Evolutionary conservation across 371 early-diverging fungal species (phyloP).

Genomic region (Syncephalastrum contaminatum): DNA sequence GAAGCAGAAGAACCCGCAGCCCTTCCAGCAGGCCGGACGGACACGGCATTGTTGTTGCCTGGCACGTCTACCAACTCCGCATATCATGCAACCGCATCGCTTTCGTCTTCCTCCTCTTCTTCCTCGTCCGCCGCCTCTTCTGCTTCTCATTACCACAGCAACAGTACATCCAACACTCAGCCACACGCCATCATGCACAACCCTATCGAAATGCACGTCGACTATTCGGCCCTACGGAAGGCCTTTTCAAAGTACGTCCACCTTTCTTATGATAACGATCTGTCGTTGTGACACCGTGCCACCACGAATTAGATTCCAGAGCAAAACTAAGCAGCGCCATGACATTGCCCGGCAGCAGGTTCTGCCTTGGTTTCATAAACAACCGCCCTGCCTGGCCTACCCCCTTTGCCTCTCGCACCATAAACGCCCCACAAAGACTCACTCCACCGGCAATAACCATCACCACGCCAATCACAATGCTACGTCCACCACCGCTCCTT

Average conservation of each 20-base stretch:
- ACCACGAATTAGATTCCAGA: constrained; percentile 23
- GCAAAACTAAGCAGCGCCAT: constrained; percentile 20
- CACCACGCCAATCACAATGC: background rate
- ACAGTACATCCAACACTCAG: background rate
- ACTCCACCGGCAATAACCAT: background rate
- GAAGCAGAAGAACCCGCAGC: constrained; percentile 5
- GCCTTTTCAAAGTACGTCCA: constrained; percentile 11
- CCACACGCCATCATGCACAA: too few species aligned
- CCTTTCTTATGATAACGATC: constrained; percentile 2
- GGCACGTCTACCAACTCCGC: constrained; percentile 3
- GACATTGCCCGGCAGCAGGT: constrained; percentile 15
- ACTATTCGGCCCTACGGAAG: constrained; percentile 7
- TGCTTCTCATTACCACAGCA: constrained; percentile 1
- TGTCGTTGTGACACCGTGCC: constrained; percentile 3
- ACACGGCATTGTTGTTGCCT: constrained; percentile 7
- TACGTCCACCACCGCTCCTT: too few species aligned
- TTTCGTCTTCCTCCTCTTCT: constrained; percentile 10
- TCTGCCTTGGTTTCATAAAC: constrained; percentile 23
- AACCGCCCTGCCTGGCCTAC: background rate
- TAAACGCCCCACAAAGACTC: background rate
- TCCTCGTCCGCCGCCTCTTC: constrained; percentile 10
- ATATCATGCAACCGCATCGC: constrained; percentile 6
- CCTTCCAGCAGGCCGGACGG: background rate
- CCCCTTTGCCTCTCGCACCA: background rate
- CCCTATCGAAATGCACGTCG: background rate